A percentile compares a stretch with the other conserved stretches of the same genome.
phyloP scores from a whole-genome alignment of 495 filamentous ascomycete genomes.

The Aspergillus bertholletiae region DNA sequence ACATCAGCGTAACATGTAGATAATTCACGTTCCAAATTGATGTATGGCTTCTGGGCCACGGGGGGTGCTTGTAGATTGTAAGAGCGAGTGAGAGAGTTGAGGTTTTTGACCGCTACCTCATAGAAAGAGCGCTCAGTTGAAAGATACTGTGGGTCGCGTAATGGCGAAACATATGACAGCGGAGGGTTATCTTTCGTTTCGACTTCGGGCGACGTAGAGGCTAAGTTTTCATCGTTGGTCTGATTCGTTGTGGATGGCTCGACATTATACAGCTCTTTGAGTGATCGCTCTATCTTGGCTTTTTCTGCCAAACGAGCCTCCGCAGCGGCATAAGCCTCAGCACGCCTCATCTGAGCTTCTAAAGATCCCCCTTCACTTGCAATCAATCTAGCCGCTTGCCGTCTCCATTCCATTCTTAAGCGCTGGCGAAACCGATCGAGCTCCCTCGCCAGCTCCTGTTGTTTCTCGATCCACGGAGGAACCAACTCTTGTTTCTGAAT shows the following conservation, averaged over 20 bases:
- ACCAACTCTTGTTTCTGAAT: constrained; percentile 82
- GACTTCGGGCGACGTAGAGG: not conserved
- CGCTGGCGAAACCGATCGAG: constrained; percentile 67
- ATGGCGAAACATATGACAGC: constrained; percentile 38
- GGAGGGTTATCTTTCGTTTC: constrained; percentile 11
- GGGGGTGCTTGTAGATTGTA: constrained; percentile 95
- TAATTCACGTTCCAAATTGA: constrained; percentile 79
- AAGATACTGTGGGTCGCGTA: constrained; percentile 51
- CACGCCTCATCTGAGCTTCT: constrained; percentile 69
- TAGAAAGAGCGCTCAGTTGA: constrained; percentile 72
- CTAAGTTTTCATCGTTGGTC: not conserved
- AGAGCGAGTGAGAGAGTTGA: constrained; percentile 77
- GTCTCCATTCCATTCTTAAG: constrained; percentile 78
- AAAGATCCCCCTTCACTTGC: constrained; percentile 74
- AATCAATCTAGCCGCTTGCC: constrained; percentile 79
- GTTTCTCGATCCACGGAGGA: constrained; percentile 82
- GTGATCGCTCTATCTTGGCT: constrained; percentile 44
- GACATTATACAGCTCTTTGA: constrained; percentile 14
- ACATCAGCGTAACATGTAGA: constrained; percentile 78
- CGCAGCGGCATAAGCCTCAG: constrained; percentile 68
- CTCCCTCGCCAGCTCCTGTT: constrained; percentile 79
- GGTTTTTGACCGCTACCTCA: constrained; percentile 68
- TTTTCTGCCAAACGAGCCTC: constrained; percentile 53
- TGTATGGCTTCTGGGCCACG: constrained; percentile 91
- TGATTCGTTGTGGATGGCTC: not conserved